Base-by-base conservation (phyloP, 2,329 filamentous ascomycete genomes). In the Blastomyces silverae region DNA sequence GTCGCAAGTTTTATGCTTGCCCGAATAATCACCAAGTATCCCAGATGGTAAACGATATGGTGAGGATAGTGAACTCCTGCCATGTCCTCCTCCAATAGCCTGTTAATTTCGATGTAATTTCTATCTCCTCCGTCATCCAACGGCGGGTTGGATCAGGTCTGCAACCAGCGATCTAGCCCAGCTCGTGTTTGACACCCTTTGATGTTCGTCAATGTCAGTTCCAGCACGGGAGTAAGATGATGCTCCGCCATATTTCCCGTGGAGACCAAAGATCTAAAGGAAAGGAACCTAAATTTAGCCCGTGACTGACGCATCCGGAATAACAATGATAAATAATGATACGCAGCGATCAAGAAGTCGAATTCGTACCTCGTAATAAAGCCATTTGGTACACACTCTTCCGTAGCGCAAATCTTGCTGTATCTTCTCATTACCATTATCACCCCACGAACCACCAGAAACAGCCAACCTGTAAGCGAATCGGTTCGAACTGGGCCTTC, bases 381-480 rank as follows among this genome's bases (percentile, higher is more conserved):
- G 72, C 70, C 71, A 72, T 65, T 75, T 73, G 25, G 73, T 74
- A 73, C 75, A 77, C 28, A 74, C 68, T 57, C 66, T 68, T 3
- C 72, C 74, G 59, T 72, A 70, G 17, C 15, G 37, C 15, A 65
- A 55, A 10, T 65, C 58, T 15, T 71, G 48, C 1, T 3, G 69
- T 50, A 70, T 70, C 3, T 71, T 71, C 66, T 73, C 70, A 65
- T 71, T 73, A 58, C 73, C 70, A 65, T 71, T 73, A 58, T 76
- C 75, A 56, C 75, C 77, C 76, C 74, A 77, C 10, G 77, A 74
- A 68, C 78, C 75, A 6, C 76, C 75, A 68, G 77, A 78, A 7
- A 77, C 72, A 2, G 77, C 74, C 64, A 78, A 67, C 62, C 73
- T 69, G 52, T 70, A 71, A 46, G 73, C 68, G 65, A 71, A 74